Conservation (phyloP, 345 rosid species). For the Capsella bursapastoris region DNA sequence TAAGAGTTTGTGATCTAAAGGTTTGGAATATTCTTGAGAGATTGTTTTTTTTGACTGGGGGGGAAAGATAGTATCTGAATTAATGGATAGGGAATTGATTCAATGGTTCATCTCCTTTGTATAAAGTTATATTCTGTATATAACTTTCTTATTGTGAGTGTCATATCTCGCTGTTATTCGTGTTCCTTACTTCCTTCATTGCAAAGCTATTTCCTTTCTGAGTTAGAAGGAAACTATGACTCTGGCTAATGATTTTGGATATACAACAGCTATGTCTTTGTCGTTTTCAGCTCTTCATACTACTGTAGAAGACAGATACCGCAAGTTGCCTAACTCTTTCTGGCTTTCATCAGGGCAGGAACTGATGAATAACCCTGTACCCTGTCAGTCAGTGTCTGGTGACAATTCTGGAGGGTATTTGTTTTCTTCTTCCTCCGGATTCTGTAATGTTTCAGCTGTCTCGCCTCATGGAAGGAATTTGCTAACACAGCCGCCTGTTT, state of each 20-base stretch:
- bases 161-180: conserved; percentile 1
- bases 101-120: conserved; percentile 34
- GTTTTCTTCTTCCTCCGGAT: conserved; percentile 42
- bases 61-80: conserved; percentile 5
- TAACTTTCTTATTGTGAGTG: conserved; percentile 14
- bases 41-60: conserved; percentile 2
- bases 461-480: conserved; percentile 36
- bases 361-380: conserved; percentile 48
- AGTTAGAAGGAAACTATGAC: conserved; percentile 21
- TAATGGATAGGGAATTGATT: conserved; percentile 13
- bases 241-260: conserved; percentile 41
- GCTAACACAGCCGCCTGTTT: conserved; percentile 29
- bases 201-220: conserved; percentile 20
- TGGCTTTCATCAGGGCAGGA: conserved; percentile 53
- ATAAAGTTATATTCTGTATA: conserved; percentile 31
- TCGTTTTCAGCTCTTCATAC: conserved; percentile 53
- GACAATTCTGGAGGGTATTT: conserved; percentile 35
- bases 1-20: conserved; percentile 22
- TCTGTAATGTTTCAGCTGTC: conserved; percentile 42
- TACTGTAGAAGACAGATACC: conserved; percentile 45
- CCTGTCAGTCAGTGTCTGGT: conserved; percentile 49
- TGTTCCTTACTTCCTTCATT: conserved; percentile 6
- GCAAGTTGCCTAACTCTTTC: conserved; percentile 50
- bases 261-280: conserved; percentile 51
- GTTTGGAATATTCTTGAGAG: conserved; percentile 25